phyloP scores from a whole-genome alignment of 192 early-diverging fungal genomes.

The Pilaira anomala region DNA sequence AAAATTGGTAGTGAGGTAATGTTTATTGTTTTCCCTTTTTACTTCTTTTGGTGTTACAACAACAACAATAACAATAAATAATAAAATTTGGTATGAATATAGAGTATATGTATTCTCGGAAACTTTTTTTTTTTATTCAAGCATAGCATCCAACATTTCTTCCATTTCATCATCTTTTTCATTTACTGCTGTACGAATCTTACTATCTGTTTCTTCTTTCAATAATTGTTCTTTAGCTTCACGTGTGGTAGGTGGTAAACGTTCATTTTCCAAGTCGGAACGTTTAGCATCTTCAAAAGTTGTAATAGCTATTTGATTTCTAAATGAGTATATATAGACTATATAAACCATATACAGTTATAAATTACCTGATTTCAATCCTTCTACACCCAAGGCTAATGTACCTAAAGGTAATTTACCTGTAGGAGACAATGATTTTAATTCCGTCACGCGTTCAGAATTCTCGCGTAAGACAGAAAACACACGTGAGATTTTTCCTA shows the following conservation, averaged over 20 bases:
- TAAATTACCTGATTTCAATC: conserved; percentile 75
- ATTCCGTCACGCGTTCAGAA: conserved; percentile 88
- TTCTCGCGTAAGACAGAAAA: conserved; percentile 92
- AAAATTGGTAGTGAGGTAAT: conserved; percentile 7
- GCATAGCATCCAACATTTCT: conserved; percentile 30
- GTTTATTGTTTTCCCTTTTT: conserved; percentile 2
- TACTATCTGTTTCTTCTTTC: conserved; percentile 33
- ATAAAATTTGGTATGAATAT: not conserved
- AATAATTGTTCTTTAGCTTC: conserved; percentile 41
- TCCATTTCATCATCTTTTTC: conserved; percentile 28
- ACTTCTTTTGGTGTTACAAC: conserved; percentile 7
- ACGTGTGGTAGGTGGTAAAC: conserved; percentile 76
- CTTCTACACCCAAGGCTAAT: conserved; percentile 86
- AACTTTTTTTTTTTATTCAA: conserved; percentile 17
- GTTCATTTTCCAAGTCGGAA: conserved; percentile 92
- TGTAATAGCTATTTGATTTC: conserved; percentile 60
- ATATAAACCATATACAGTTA: not conserved
- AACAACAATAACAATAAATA: not conserved
- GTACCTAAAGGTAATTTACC: conserved; percentile 81
- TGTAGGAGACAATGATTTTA: conserved; percentile 85
- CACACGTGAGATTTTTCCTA: conserved; percentile 86
- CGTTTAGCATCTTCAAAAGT: conserved; percentile 91
- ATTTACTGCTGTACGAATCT: conserved; percentile 28
- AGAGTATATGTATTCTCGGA: too few species aligned
- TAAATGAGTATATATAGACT: not conserved